Conservation (phyloP, 1,284 basidiomycete genomes). For the Heterobasidion occidentale region DNA sequence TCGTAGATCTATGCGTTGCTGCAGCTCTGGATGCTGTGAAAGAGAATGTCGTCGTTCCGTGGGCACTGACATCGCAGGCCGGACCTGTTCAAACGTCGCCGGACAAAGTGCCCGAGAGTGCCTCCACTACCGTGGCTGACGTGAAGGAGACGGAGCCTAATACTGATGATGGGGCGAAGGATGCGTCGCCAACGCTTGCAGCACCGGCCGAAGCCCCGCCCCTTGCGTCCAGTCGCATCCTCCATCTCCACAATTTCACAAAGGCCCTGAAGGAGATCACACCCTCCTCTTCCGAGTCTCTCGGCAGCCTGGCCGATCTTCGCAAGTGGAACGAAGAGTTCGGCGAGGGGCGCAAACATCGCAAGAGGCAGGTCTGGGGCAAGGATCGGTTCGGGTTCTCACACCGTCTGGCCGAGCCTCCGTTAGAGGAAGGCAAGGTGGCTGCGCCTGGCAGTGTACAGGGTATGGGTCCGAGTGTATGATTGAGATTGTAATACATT, state of each 20-base stretch:
- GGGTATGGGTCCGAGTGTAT: constrained; percentile 3
- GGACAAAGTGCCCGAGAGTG: not conserved
- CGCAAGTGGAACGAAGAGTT: constrained; percentile 92
- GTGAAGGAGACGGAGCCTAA: not conserved
- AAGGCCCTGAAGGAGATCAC: constrained; percentile 83
- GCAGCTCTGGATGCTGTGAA: constrained; percentile 87
- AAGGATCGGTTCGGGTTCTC: constrained; percentile 70
- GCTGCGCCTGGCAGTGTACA: constrained; percentile 6
- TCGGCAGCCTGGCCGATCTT: constrained; percentile 74
- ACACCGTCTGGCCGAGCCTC: constrained; percentile 23
- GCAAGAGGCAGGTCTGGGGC: constrained; percentile 63
- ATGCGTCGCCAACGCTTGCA: too few species aligned
- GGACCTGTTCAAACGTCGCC: not conserved
- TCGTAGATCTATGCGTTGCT: constrained; percentile 78
- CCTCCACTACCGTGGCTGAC: not conserved
- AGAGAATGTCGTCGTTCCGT: constrained; percentile 73
- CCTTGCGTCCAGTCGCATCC: constrained; percentile 1
- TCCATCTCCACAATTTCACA: constrained; percentile 54
- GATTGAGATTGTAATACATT: constrained; percentile 6
- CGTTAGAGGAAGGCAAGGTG: constrained; percentile 37
- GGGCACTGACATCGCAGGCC: constrained; percentile 22
- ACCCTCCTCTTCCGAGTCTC: constrained; percentile 75
- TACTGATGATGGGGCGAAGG: not conserved
- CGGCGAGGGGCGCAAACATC: constrained; percentile 67
- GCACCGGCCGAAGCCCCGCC: not conserved